Percentiles rank a stretch among this genome's conserved stretches.
These are phyloP conservation scores for Tetracladium setigerum DNA, from an alignment of 495 filamentous ascomycete genomes.

Conservation along the genomic window DNA sequence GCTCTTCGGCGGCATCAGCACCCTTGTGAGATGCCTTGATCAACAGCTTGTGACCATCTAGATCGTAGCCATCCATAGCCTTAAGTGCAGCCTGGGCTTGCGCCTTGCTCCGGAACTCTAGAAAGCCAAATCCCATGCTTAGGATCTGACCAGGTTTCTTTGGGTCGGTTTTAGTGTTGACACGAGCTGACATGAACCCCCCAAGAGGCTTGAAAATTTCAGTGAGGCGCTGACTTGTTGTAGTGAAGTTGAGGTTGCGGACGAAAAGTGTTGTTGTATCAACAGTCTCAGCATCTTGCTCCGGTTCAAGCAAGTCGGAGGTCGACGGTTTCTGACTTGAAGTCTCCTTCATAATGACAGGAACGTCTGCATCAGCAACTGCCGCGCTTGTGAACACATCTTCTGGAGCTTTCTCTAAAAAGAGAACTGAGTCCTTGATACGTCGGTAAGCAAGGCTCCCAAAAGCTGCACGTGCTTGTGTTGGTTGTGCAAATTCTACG, in stretches of 20 bases:
- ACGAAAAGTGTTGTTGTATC: constrained; percentile 81
- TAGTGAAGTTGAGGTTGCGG: constrained; percentile 89
- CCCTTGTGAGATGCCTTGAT: constrained; percentile 81
- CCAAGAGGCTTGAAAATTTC: constrained; percentile 71
- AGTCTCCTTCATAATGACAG: constrained; percentile 19
- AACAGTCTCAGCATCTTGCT: constrained; percentile 40
- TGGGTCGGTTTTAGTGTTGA: constrained; percentile 82
- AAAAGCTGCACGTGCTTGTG: constrained; percentile 77
- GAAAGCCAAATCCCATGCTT: constrained; percentile 95
- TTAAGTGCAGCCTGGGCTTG: constrained; percentile 71
- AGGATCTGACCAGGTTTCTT: constrained; percentile 76
- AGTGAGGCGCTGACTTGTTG: constrained; percentile 63
- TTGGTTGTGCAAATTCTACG: constrained; percentile 70
- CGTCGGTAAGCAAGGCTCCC: constrained; percentile 75
- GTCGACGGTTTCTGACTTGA: constrained; percentile 25
- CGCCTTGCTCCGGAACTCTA: constrained; percentile 71
- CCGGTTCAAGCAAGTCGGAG: constrained; percentile 46
- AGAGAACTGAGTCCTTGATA: constrained; percentile 84
- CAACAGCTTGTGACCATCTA: constrained; percentile 78
- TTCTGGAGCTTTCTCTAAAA: constrained; percentile 88
- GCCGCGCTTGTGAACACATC: constrained; percentile 56
- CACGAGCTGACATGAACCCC: constrained; percentile 74
- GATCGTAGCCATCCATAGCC: constrained; percentile 77
- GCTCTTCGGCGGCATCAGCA: constrained; percentile 78
- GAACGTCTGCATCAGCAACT: constrained; percentile 10